A percentile compares a stretch with the other conserved stretches of the same genome.
phyloP scores from a whole-genome alignment of 2,329 filamentous ascomycete genomes.

The Colletotrichum sp. region DNA sequence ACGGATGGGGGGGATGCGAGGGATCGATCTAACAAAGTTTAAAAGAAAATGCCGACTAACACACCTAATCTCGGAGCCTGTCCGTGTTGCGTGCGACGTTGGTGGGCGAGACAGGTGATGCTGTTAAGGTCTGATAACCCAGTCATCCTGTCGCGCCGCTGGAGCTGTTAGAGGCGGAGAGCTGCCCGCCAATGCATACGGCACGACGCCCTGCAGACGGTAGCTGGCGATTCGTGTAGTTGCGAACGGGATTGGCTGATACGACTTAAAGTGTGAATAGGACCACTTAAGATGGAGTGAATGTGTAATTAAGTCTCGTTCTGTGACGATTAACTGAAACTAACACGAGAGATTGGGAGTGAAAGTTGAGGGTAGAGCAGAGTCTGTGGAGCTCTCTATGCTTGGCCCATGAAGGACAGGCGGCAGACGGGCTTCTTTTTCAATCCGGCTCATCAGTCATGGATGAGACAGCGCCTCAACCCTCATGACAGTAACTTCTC shows the following conservation, averaged over 20 bases:
- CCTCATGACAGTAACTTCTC: neutral
- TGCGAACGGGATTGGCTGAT: neutral
- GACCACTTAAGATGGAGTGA: neutral
- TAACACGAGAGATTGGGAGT: neutral
- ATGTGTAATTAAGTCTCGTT: neutral
- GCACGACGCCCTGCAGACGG: neutral
- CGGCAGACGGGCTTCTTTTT: neutral
- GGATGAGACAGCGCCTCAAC: neutral
- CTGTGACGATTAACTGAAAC: neutral
- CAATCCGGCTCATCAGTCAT: neutral
- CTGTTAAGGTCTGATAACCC: conserved; percentile 8
- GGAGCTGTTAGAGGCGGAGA: neutral
- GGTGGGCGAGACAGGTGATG: neutral
- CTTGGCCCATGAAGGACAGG: neutral
- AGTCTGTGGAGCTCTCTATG: neutral
- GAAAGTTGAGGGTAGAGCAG: neutral
- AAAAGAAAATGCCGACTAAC: conserved; percentile 13
- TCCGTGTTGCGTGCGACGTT: neutral
- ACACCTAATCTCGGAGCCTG: neutral
- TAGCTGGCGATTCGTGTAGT: neutral
- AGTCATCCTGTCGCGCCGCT: neutral
- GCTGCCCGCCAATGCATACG: neutral
- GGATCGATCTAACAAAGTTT: neutral
- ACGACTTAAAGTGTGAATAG: neutral
- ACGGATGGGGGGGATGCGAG: neutral